Evolutionary conservation across 139 green algal genomes (phyloP).

Genomic region (Diplosphaera chodatii): DNA sequence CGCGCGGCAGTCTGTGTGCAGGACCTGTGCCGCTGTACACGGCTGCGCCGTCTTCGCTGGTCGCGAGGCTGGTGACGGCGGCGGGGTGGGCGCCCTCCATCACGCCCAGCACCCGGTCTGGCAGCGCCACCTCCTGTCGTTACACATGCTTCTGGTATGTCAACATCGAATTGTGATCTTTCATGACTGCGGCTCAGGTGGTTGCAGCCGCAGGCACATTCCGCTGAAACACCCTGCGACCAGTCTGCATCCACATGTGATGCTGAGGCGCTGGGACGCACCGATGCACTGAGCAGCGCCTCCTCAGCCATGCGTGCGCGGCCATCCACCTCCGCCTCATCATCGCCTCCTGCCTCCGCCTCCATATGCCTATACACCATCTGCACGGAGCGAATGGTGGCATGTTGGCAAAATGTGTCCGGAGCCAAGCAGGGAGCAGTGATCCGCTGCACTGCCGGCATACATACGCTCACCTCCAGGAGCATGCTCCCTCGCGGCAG

Average conservation of each 20-base stretch:
- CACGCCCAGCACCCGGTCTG: background rate
- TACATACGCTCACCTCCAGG: constrained; percentile 30
- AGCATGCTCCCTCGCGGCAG: constrained; percentile 33
- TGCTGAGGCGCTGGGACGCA: no score
- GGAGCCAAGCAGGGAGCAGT: no score
- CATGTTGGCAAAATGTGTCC: background rate
- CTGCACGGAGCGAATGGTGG: no score
- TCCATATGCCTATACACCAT: constrained; percentile 37
- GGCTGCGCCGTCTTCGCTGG: background rate
- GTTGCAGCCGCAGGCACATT: no score
- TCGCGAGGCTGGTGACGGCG: constrained; percentile 14
- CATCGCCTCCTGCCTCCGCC: background rate
- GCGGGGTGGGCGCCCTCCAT: constrained; percentile 15
- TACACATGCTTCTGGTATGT: no score
- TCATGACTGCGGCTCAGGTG: no score
- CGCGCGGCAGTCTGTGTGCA: no score
- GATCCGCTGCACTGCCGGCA: background rate
- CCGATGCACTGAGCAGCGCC: constrained; percentile 12
- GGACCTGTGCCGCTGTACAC: background rate
- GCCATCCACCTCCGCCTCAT: background rate
- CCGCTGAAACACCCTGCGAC: no score
- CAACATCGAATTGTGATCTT: no score
- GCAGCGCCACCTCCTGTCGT: constrained; percentile 7
- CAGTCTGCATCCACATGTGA: no score
- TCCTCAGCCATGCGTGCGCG: constrained; percentile 6